Conservation (phyloP, 768 basidiomycete genomes). For the Rhizopogon vinicolor region DNA sequence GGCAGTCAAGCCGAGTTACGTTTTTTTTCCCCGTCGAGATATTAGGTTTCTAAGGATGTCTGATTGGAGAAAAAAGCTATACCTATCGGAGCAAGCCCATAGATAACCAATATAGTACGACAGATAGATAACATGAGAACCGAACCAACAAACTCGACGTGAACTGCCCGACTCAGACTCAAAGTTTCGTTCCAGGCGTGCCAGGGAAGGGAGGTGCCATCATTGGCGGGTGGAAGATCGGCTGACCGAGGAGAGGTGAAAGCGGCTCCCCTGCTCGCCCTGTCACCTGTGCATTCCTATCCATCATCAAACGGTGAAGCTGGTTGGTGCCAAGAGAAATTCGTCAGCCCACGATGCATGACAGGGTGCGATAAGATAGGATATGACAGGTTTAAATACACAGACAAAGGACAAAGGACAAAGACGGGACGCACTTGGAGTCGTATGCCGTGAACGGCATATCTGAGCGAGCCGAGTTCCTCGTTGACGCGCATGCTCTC, state of each 20-base stretch:
- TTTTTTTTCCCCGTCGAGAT: too few species aligned
- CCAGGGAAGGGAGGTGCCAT: constrained; percentile 26
- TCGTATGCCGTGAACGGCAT: constrained; percentile 67
- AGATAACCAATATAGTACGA: background rate
- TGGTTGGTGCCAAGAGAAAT: constrained; percentile 18
- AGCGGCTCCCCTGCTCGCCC: constrained; percentile 33
- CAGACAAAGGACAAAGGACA: background rate
- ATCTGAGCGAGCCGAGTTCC: constrained; percentile 66
- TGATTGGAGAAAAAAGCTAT: too few species aligned
- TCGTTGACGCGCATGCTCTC: constrained; percentile 71
- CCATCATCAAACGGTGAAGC: constrained; percentile 74
- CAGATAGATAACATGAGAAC: background rate
- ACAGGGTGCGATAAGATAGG: constrained; percentile 3
- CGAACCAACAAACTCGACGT: background rate
- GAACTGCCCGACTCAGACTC: constrained; percentile 4
- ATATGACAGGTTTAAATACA: background rate
- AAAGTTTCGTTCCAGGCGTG: constrained; percentile 28
- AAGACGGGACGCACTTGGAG: constrained; percentile 56
- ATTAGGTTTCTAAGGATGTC: too few species aligned
- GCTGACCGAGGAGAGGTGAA: constrained; percentile 19
- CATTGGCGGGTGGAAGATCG: constrained; percentile 23
- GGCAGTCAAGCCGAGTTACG: too few species aligned
- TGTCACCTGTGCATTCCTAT: constrained; percentile 57
- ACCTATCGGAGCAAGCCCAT: background rate
- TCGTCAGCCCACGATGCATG: constrained; percentile 3